Conservation (phyloP, 305 asterid genomes). For the Withania somnifera region DNA sequence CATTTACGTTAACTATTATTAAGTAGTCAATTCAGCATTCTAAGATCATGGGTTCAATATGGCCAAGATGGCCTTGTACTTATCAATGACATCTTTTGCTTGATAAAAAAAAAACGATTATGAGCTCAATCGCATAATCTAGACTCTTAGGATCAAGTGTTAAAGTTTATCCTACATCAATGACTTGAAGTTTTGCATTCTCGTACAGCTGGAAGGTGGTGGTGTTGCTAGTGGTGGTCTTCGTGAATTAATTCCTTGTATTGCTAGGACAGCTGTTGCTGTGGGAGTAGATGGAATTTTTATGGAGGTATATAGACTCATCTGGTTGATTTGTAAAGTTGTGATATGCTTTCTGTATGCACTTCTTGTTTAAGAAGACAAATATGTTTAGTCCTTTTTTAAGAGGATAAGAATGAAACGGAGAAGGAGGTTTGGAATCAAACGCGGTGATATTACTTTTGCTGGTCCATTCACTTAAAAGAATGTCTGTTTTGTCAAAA, state of each 20-base stretch:
- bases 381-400: neutral
- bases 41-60: neutral
- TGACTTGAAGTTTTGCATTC: neutral
- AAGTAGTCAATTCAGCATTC: neutral
- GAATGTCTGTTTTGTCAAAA: neutral
- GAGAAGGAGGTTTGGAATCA: neutral
- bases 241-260: conserved; percentile 91
- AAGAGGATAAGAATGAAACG: neutral
- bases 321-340: neutral
- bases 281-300: conserved; percentile 95
- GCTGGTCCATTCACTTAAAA: neutral
- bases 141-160: neutral
- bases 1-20: neutral
- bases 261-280: conserved; percentile 94
- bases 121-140: neutral
- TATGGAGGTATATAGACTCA: conserved; percentile 46
- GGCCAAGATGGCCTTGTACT: too few relatives aligned
- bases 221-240: conserved; percentile 99
- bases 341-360: neutral
- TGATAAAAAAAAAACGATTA: too few relatives aligned
- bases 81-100: too few relatives aligned
- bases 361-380: neutral
- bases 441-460: neutral
- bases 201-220: conserved; percentile 82
- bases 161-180: neutral